Percentiles rank a stretch among this genome's conserved stretches.
Evolutionary conservation across 192 early-diverging fungal genomes (phyloP).

Genomic region (Entomortierella chlamydospora): DNA sequence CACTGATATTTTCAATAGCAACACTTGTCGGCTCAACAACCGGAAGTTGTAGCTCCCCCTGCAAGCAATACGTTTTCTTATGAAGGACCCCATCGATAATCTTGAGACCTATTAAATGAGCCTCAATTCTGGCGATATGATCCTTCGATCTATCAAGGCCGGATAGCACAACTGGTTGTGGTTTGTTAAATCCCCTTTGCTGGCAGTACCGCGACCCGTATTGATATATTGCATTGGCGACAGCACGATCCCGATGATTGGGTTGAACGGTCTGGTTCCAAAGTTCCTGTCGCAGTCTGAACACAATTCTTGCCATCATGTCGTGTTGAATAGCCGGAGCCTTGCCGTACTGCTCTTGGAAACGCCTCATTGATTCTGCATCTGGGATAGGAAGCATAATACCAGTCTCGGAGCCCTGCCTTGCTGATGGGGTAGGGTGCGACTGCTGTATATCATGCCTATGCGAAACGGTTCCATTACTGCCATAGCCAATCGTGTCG

Average conservation of each 20-base stretch:
- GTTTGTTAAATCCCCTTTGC: neutral
- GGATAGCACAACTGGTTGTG: neutral
- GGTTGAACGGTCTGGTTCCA: constrained; percentile 1
- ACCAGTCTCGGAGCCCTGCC: neutral
- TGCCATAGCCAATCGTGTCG: neutral
- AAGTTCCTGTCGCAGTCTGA: constrained; percentile 2
- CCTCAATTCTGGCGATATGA: neutral
- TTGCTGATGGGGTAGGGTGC: neutral
- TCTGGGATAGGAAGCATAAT: neutral
- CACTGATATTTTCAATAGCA: constrained; percentile 7
- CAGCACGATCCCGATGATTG: neutral
- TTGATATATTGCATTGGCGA: neutral
- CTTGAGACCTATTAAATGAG: constrained; percentile 2
- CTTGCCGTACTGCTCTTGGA: neutral
- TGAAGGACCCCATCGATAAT: neutral
- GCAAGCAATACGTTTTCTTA: constrained; percentile 22
- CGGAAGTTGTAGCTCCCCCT: constrained; percentile 11
- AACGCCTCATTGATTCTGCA: neutral
- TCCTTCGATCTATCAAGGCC: neutral
- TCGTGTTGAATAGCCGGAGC: constrained; percentile 6
- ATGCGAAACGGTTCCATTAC: neutral
- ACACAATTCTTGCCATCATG: constrained; percentile 18
- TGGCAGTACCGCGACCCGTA: constrained; percentile 7
- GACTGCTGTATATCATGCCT: too few relatives aligned
- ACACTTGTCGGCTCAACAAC: constrained; percentile 4